Evolutionary conservation across 2,329 filamentous ascomycete species (phyloP).

Genomic region (Cladophialophora psammophila): DNA sequence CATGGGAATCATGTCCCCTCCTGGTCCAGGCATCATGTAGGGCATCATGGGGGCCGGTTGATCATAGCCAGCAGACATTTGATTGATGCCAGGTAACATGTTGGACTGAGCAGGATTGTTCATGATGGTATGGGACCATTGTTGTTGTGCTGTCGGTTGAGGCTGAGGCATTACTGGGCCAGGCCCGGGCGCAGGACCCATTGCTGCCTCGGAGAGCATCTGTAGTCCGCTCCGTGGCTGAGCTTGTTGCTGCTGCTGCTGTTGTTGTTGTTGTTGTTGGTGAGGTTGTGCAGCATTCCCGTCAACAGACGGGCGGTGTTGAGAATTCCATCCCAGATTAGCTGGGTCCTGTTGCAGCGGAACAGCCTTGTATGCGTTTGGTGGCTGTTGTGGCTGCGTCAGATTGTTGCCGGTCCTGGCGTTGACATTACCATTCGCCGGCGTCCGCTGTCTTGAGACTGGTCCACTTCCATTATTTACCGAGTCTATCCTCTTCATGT

Average conservation of each 20-base stretch:
- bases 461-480: constrained; percentile 30
- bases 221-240: constrained; percentile 37
- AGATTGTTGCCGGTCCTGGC: constrained; percentile 1
- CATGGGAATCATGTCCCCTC: constrained; percentile 34
- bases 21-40: constrained; percentile 33
- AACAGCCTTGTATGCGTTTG: constrained; percentile 25
- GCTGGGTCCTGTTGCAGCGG: constrained; percentile 35
- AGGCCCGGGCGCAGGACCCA: constrained; percentile 34
- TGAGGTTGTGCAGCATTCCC: constrained; percentile 26
- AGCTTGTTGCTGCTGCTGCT: constrained; percentile 29
- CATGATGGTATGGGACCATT: constrained; percentile 36
- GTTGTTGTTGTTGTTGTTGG: constrained; percentile 29
- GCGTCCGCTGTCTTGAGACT: constrained; percentile 33
- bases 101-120: constrained; percentile 23
- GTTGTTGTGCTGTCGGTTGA: constrained; percentile 24
- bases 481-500: constrained; percentile 53
- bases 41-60: constrained; percentile 34
- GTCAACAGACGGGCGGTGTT: constrained; percentile 28
- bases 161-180: constrained; percentile 28
- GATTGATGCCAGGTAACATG: constrained; percentile 35
- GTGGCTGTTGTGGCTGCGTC: constrained; percentile 16
- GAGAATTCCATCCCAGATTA: constrained; percentile 29
- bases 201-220: constrained; percentile 42
- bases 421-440: constrained; percentile 19
- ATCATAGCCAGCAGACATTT: constrained; percentile 28